Evolutionary conservation across 139 green algal genomes (phyloP), one percentile per base, ranked within the genome.

Genomic region (Yamagishiella unicocca): DNA sequence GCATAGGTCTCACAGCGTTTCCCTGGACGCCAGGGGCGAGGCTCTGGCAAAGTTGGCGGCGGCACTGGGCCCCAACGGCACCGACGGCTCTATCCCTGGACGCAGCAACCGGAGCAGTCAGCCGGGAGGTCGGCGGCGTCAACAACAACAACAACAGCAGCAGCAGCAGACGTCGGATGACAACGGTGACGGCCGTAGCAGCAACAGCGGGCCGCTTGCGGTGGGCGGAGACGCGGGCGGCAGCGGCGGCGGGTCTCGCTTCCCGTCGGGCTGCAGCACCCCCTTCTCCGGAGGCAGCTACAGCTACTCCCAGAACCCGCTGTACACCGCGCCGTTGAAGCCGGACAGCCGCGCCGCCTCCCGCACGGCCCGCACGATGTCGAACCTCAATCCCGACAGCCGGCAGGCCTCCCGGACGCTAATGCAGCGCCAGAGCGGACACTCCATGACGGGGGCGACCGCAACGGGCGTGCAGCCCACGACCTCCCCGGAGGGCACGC

Each of bases 311-410:
- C 37, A 54, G 35, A 73, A 70, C 58, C 55, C 37, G 37, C 24
- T 73, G 33, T 83, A 61, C 58, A 37, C 55, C 42, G 33, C 40
- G 5, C 24, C 54, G 38, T 35, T 76, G 14, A 62, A 64, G 42
- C n/a, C 61, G n/a, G 79, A 85, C 35, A 75, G 79, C 42, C 79
- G 79, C 29, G 61, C 29, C 17, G 4, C 61, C 17, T 85, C 79
- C 7, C 79, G 79, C 43, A 85, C 79, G 29, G 78, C 58, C n/a
- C 77, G 77, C 4, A n/a, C 79, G 37, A 55, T 75, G 79, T 76
- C 61, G 5, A 85, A 85, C 40, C 61, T 85, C 4, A 85, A 85
- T 17, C 79, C 79, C 21, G 79, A 85, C 79, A 76, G 61, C 42
- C 42, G 79, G 19, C 79, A 85, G 79, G 79, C 25, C 3, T 85